Percentiles rank a stretch among this genome's conserved stretches.
Evolutionary conservation across 202 grass and related monocot species (phyloP).

Genomic region (Saccharum hybrid): DNA sequence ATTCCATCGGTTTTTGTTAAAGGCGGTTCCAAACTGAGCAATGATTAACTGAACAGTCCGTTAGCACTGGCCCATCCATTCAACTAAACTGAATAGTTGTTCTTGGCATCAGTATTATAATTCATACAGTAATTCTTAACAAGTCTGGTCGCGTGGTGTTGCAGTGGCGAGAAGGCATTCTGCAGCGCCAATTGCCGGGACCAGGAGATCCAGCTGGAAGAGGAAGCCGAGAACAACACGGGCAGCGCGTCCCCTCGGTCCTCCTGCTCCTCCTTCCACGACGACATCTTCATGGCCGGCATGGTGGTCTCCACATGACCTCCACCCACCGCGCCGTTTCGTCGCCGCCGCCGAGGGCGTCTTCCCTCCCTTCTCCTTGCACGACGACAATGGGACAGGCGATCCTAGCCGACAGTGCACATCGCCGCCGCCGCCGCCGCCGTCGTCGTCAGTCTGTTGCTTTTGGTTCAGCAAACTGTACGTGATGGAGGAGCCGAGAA

Average conservation of each 20-base stretch:
- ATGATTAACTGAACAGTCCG: not conserved
- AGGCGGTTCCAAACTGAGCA: not conserved
- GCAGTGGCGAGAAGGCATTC: slow-evolving; percentile 93
- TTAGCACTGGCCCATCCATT: not conserved
- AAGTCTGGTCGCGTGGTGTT: not conserved
- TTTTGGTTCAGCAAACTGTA: slow-evolving; percentile 53
- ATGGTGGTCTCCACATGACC: slow-evolving; percentile 69
- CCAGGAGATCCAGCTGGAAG: slow-evolving; percentile 77
- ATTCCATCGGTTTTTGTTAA: not conserved
- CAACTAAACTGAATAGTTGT: not conserved
- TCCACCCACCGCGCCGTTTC: not conserved
- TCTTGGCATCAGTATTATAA: not conserved
- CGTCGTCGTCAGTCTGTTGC: slow-evolving; percentile 26
- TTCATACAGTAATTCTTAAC: not conserved
- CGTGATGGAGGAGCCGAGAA: not conserved
- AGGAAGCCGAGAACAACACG: slow-evolving; percentile 69
- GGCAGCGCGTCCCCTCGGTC: slow-evolving; percentile 40
- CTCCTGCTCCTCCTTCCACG: slow-evolving; percentile 57
- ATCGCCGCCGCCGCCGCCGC: not conserved
- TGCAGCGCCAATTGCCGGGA: slow-evolving; percentile 82
- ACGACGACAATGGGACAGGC: not conserved
- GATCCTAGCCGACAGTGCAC: not conserved
- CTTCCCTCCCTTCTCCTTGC: not conserved
- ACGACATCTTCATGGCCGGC: slow-evolving; percentile 74
- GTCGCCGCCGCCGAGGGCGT: not conserved